These are phyloP conservation scores for Thuja plicata DNA, from an alignment of 83 land plant species.

Conservation along the genomic window DNA sequence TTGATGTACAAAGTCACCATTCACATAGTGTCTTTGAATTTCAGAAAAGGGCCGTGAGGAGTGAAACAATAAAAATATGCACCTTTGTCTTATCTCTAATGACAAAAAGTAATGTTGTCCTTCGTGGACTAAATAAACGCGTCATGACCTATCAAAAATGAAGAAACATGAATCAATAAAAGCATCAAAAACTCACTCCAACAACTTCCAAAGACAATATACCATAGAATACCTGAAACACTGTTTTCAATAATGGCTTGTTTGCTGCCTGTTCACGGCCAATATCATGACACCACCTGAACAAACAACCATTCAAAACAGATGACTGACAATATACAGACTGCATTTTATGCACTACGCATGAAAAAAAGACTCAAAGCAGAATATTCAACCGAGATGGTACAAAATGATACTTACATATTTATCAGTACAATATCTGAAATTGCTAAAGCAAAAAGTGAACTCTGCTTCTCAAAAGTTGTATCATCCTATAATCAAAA, in stretches of 20 bases:
- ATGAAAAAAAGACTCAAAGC: neutral
- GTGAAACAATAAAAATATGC: slow-evolving; percentile 21
- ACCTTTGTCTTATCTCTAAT: slow-evolving; percentile 95
- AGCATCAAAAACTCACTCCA: neutral
- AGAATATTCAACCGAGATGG: neutral
- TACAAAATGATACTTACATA: slow-evolving; percentile 47
- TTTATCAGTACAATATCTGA: slow-evolving; percentile 93
- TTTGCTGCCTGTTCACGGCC: slow-evolving; percentile 98
- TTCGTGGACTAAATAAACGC: slow-evolving; percentile 87
- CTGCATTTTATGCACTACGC: neutral
- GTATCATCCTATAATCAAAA: slow-evolving; percentile 73
- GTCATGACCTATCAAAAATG: slow-evolving; percentile 75
- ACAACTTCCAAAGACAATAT: slow-evolving; percentile 2
- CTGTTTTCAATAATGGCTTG: slow-evolving; percentile 88
- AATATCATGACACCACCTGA: slow-evolving; percentile 98
- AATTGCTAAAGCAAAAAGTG: slow-evolving; percentile 90
- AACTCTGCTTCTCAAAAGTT: slow-evolving; percentile 91
- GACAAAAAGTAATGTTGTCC: slow-evolving; percentile 87
- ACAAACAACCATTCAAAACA: neutral
- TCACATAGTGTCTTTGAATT: neutral
- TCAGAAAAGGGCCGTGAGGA: slow-evolving; percentile 18
- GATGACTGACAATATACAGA: neutral
- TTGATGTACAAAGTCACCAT: neutral
- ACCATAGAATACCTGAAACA: slow-evolving; percentile 64
- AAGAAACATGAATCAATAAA: slow-evolving; percentile 8